Evolutionary conservation across 306 rosid genomes (phyloP), one percentile per base, ranked within the genome.

Genomic region (Hippophae gyantsensis): DNA sequence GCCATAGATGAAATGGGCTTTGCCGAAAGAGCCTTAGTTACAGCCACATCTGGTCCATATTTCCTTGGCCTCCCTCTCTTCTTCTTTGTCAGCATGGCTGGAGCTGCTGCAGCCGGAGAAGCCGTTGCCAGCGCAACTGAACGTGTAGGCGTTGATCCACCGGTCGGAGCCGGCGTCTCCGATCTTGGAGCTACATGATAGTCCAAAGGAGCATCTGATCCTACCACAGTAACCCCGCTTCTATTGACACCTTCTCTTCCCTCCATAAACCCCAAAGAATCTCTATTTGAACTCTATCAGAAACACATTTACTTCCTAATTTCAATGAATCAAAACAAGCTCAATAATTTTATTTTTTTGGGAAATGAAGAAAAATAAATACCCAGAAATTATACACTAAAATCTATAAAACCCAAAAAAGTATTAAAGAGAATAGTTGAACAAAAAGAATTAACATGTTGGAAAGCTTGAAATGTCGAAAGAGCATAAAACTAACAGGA

Each of bases 31-130:
- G 96, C 85, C 88, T 66, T 58, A 25, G 81, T 61, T 58, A 81
- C 93, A 38, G 89, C 76, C 44, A 96, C 99, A 48, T 88, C 96
- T 2, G 87, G 85, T 13, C 95, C 95, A 43, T 92, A 88, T 82
- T 92, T 92, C 70, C 99, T 83, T 4, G 99, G 99, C 42, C 99
- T 73, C 11, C 99, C 99, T 40, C 99, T 80, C 77, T 88, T 92
- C 82, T 92, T 92, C 84, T 88, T 92, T 66, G 13, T 83, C 59
- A 84, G 82, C 69, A 79, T 13, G 43, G 62, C 13, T 9, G 48
- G 50, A 3, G 32, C 27, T 9, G 75, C 63, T 49, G 71, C 74
- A 0, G 70, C 12, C 14, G 62, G 55, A 45, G 61, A 57, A 23
- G n/a, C n/a, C 44, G 56, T 42, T 40, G 78, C 65, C 54, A 77